Evolutionary conservation across 2,329 filamentous ascomycete species (phyloP).

Genomic region (Aureobasidium sp.): DNA sequence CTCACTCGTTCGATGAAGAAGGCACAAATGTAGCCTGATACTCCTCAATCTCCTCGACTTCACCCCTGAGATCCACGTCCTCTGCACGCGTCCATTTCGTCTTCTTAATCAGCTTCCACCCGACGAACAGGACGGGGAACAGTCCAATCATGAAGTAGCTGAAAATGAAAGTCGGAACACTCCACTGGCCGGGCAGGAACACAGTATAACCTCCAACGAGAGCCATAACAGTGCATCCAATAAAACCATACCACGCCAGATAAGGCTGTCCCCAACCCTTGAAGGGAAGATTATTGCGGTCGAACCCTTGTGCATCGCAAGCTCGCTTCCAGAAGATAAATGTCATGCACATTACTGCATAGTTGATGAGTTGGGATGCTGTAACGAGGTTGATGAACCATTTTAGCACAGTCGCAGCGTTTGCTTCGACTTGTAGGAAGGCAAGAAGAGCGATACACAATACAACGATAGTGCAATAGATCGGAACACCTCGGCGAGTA

Average conservation of each 20-base stretch:
- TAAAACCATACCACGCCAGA: slow-evolving; percentile 59
- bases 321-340: slow-evolving; percentile 68
- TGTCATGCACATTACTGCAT: slow-evolving; percentile 60
- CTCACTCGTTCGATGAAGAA: slow-evolving; percentile 19
- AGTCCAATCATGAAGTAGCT: slow-evolving; percentile 64
- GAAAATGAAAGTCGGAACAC: slow-evolving; percentile 49
- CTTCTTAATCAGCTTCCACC: slow-evolving; percentile 64
- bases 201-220: slow-evolving; percentile 71
- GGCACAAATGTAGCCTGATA: slow-evolving; percentile 57
- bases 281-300: slow-evolving; percentile 62
- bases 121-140: slow-evolving; percentile 61
- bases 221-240: slow-evolving; percentile 60
- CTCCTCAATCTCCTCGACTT: slow-evolving; percentile 60
- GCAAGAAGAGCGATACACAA: slow-evolving; percentile 62
- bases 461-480: slow-evolving; percentile 63
- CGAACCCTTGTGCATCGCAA: slow-evolving; percentile 60
- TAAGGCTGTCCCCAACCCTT: slow-evolving; percentile 64
- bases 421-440: slow-evolving; percentile 64
- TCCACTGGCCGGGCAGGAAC: slow-evolving; percentile 61
- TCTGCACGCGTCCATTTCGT: slow-evolving; percentile 51
- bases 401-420: slow-evolving; percentile 58
- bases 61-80: slow-evolving; percentile 57
- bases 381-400: slow-evolving; percentile 70
- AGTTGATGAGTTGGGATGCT: slow-evolving; percentile 68
- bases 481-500: slow-evolving; percentile 60